Percentiles rank a stretch among this genome's conserved stretches.
Conservation (phyloP, 2,329 filamentous ascomycete species). For the Apiospora koreana region DNA sequence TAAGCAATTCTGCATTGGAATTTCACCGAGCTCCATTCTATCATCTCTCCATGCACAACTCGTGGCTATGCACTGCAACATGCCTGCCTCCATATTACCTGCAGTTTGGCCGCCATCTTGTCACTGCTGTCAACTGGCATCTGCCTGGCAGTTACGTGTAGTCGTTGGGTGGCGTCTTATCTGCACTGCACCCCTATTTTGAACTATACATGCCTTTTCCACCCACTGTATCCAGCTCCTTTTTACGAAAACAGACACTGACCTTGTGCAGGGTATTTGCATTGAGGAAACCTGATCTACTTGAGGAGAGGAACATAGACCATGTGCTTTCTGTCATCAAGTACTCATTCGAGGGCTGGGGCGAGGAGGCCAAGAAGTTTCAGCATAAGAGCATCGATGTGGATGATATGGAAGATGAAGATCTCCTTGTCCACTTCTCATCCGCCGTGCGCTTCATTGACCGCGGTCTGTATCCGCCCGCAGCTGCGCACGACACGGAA, state of each 20-base stretch:
- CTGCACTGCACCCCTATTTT: background rate
- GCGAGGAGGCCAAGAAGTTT: slow-evolving; percentile 57
- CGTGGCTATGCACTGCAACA: background rate
- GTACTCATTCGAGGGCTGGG: slow-evolving; percentile 41
- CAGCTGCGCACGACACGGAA: slow-evolving; percentile 26
- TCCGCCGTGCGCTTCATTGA: slow-evolving; percentile 82
- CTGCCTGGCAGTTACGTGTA: background rate
- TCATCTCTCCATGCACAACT: background rate
- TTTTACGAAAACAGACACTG: background rate
- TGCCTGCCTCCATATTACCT: background rate
- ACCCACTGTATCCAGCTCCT: background rate
- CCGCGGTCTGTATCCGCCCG: slow-evolving; percentile 57
- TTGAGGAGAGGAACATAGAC: slow-evolving; percentile 76
- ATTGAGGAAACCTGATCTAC: slow-evolving; percentile 56
- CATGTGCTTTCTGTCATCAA: slow-evolving; percentile 82
- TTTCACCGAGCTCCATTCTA: background rate
- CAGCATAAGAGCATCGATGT: slow-evolving; percentile 79
- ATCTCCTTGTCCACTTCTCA: slow-evolving; percentile 80
- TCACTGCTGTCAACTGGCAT: background rate
- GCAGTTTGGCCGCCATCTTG: background rate
- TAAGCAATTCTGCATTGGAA: slow-evolving; percentile 41
- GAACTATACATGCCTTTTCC: background rate
- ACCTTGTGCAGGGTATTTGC: slow-evolving; percentile 14
- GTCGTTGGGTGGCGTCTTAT: background rate
- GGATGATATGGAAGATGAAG: slow-evolving; percentile 87